Evolutionary conservation across 1,284 basidiomycete genomes (phyloP), one percentile per base, ranked within the genome.

Genomic region (Earliella scabrosa): DNA sequence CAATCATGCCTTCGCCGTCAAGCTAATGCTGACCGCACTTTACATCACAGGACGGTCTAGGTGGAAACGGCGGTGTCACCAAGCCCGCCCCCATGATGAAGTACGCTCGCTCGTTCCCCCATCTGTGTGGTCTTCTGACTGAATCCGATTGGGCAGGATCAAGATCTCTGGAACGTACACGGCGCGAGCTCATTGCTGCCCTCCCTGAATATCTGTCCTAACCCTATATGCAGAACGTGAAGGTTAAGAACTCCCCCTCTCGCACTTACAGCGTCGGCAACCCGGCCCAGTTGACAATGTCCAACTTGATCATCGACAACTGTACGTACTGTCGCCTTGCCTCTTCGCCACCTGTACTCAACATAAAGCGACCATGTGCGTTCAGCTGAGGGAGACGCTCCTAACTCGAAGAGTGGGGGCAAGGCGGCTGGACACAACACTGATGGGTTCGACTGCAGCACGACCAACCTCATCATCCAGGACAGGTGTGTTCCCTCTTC

Each of bases 361-460:
- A 16, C 14, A 7, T 2, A 6, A 13, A 13, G 11, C 9, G 16
- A n/a, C 13, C 21, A 1, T n/a, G n/a, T n/a, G 18, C 5, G 2
- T 31, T n/a, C 48, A 75, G 73, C 73, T 8, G 68, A 67, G 6
- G 74, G 73, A 13, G 70, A 72, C 60, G 58, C 67, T 16, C 74
- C 81, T 0, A 83, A 83, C 65, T 68, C 75, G 6, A 68, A 77
- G 36, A 81, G 79, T 58, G 68, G 68, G 27, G 77, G 79, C 16
- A 56, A 67, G 49, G 52, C 68, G 13, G 70, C 73, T 6, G 73
- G 72, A 1, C 71, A 71, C 58, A 75, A 75, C 59, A 87, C 84
- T 1, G 83, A 86, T 51, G 82, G 81, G 2, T 85, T 86, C 58
- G 83, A 86, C 55, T 68, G 72, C 60, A 47, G 55, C 54, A 79